Evolutionary conservation across 257 asterid genomes (phyloP), one percentile per base, ranked within the genome.

Genomic region (Solanum habrochaites): DNA sequence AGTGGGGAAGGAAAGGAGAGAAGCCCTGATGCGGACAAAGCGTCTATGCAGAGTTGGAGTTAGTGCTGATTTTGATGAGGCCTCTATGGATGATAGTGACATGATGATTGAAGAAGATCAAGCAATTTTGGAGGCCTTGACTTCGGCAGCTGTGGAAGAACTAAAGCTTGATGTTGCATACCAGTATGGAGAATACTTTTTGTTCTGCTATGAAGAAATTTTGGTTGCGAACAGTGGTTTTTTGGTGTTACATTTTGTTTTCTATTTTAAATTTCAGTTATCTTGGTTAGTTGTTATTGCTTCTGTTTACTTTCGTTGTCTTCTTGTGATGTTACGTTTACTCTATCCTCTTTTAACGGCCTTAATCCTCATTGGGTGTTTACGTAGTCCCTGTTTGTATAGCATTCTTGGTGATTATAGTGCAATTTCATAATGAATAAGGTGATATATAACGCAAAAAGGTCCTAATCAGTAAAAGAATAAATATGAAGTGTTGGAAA

Each of bases 1-100:
- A 13, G 94, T 96, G 70, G 97, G 95, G 18, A 97, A 95, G 91
- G 99, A 97, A 90, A 94, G 98, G 89, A 91, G 99, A 89, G 99
- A 97, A 88, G 94, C 98, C 8, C 86, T 96, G 90, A 92, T 97
- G 92, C 92, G 99, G 81, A 90, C 98, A 2, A 97, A 97, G 89
- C 98, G 99, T 74, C 91, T 96, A 52, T 96, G 99, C 89, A 89
- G 98, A 88, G 95, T 74, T 85, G 94, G 98, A 83, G 94, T 96
- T 80, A 91, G 90, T 88, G 90, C 89, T 18, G 96, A 91, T 10
- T 86, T 85, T 47, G 91, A 88, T 56, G 91, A 88, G 42, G 91
- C 74, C 72, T 86, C 91, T 77, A 23, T 89, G 32, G 89, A 69
- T 87, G 93, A 92, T 31, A 93, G 88, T 52, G 96, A 92, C 83